These are phyloP conservation scores for Paecilomyces formosus DNA, from an alignment of 2,329 filamentous ascomycete species.

Conservation along the genomic window DNA sequence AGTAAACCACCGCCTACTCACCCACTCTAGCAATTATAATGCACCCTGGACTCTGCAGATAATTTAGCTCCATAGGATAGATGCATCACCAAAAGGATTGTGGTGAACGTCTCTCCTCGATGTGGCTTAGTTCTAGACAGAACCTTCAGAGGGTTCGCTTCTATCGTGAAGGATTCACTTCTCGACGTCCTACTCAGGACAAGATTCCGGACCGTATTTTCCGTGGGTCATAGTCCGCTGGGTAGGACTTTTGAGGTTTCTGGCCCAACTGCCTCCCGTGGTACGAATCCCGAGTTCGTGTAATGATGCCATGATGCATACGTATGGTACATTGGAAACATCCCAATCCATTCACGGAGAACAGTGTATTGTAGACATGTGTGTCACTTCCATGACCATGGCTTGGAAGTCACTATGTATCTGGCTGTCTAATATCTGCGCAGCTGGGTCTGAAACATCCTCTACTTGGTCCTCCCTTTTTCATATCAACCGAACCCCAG, in stretches of 20 bases:
- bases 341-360: background rate
- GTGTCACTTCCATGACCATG: background rate
- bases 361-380: background rate
- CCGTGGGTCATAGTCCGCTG: background rate
- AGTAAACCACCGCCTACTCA: background rate
- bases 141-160: background rate
- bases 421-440: background rate
- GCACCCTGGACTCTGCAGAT: background rate
- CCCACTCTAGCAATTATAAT: too few relatives aligned
- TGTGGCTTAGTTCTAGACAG: background rate
- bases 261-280: background rate
- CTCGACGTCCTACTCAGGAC: background rate
- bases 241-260: background rate
- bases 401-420: background rate
- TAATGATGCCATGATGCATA: slow-evolving; percentile 1
- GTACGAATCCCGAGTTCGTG: background rate
- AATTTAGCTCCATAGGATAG: background rate
- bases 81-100: background rate
- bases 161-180: background rate
- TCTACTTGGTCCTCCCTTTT: too few relatives aligned
- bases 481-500: too few relatives aligned
- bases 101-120: background rate
- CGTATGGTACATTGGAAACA: background rate
- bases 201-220: background rate
- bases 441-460: background rate